A percentile compares a stretch with the other conserved stretches of the same genome.
Evolutionary conservation across 2,329 filamentous ascomycete genomes (phyloP).

Genomic region (Neodidymelliopsis sp.): DNA sequence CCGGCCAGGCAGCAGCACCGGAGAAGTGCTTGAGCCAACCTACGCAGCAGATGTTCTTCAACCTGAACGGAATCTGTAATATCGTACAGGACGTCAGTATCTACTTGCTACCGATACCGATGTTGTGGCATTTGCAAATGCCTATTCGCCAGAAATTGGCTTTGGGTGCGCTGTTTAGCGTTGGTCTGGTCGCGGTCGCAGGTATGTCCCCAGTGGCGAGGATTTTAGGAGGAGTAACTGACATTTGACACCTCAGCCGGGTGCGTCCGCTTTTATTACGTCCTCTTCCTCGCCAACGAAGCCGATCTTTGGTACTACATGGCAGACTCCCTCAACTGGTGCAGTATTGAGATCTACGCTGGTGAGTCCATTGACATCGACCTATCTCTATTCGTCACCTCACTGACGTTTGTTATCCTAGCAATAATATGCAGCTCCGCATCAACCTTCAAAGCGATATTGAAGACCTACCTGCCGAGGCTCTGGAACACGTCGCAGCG

Average conservation of each 20-base stretch:
- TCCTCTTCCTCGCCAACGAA: conserved; percentile 14
- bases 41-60: conserved; percentile 13
- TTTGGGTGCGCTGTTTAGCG: conserved; percentile 4
- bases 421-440: conserved; percentile 11
- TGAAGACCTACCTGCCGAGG: conserved; percentile 9
- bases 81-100: conserved; percentile 14
- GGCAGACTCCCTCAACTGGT: conserved; percentile 17
- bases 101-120: conserved; percentile 5
- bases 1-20: background rate
- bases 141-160: conserved; percentile 9
- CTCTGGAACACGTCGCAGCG: background rate
- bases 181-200: conserved; percentile 13
- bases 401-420: background rate
- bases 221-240: background rate
- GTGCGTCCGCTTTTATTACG: conserved; percentile 15
- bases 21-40: conserved; percentile 12
- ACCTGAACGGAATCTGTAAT: conserved; percentile 10
- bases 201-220: background rate
- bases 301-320: conserved; percentile 14
- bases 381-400: too few relatives aligned
- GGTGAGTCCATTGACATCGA: too few relatives aligned
- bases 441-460: conserved; percentile 9
- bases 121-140: conserved; percentile 11
- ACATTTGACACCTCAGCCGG: conserved; percentile 1
- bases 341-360: conserved; percentile 16